A percentile compares a stretch with the other conserved stretches of the same genome.
Conservation (phyloP, 1,284 basidiomycete genomes). For the Volvariella volvacea region DNA sequence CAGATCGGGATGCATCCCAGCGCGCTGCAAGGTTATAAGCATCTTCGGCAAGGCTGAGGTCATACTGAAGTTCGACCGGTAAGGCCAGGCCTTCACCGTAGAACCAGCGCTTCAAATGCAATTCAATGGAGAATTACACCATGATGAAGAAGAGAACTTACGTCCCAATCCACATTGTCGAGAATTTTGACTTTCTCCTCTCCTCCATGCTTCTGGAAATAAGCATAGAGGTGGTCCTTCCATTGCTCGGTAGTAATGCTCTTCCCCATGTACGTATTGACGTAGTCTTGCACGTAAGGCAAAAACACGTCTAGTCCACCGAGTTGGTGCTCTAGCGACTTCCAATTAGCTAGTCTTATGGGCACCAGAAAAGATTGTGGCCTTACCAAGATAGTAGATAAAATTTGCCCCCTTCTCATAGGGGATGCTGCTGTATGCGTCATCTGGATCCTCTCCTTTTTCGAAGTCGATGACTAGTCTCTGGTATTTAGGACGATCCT, state of each 20-base stretch:
- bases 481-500: constrained; percentile 69
- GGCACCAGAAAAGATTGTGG: not conserved
- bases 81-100: constrained; percentile 77
- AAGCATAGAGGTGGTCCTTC: constrained; percentile 81
- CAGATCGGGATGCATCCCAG: constrained; percentile 69
- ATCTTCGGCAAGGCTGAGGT: constrained; percentile 69
- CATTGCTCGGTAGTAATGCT: constrained; percentile 88
- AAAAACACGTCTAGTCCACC: constrained; percentile 86
- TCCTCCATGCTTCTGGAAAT: constrained; percentile 59
- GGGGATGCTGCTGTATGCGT: constrained; percentile 54
- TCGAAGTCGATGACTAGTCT: constrained; percentile 82
- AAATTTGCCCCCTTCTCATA: constrained; percentile 49
- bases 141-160: constrained; percentile 22
- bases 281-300: constrained; percentile 79
- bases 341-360: too few relatives aligned
- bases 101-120: constrained; percentile 66
- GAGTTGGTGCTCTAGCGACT: constrained; percentile 67
- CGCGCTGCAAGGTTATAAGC: constrained; percentile 67
- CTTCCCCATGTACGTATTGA: constrained; percentile 71
- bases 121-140: constrained; percentile 2
- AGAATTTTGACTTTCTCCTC: constrained; percentile 64
- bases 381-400: constrained; percentile 51
- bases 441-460: constrained; percentile 82
- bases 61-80: constrained; percentile 80
- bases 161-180: constrained; percentile 76